Percentiles rank a stretch among this genome's conserved stretches.
Conservation (phyloP, 768 basidiomycete species). For the Symmetrospora coprosmae region DNA sequence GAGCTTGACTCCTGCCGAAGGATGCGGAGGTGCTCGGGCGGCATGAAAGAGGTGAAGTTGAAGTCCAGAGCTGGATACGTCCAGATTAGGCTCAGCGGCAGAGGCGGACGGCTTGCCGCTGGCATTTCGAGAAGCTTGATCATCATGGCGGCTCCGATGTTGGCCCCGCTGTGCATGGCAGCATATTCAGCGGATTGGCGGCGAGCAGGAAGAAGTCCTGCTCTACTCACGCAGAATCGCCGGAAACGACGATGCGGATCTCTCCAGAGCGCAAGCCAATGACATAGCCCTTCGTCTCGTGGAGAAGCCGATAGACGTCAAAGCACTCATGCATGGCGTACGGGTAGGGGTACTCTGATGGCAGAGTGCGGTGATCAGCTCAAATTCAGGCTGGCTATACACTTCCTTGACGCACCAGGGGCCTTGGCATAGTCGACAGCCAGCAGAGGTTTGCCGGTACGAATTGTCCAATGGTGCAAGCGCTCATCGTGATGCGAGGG, state of each 20-base stretch:
- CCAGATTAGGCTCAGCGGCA: slow-evolving; percentile 68
- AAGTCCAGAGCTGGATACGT: slow-evolving; percentile 90
- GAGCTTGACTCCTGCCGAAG: slow-evolving; percentile 77
- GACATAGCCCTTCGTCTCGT: slow-evolving; percentile 60
- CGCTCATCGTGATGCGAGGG: slow-evolving; percentile 95
- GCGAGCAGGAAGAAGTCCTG: too few species aligned
- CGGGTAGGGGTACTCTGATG: slow-evolving; percentile 75
- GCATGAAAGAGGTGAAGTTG: slow-evolving; percentile 70
- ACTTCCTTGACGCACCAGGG: slow-evolving; percentile 49
- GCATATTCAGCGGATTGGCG: neutral
- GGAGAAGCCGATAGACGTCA: slow-evolving; percentile 68
- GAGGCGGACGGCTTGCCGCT: slow-evolving; percentile 44
- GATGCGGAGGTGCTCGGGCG: slow-evolving; percentile 58
- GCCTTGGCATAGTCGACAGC: slow-evolving; percentile 91
- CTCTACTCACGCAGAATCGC: slow-evolving; percentile 96
- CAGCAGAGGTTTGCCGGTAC: slow-evolving; percentile 63
- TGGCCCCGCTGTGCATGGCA: slow-evolving; percentile 54
- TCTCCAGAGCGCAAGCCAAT: slow-evolving; percentile 62
- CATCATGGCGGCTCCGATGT: slow-evolving; percentile 68
- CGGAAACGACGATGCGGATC: slow-evolving; percentile 68
- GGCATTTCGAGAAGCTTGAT: slow-evolving; percentile 63
- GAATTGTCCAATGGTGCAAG: slow-evolving; percentile 66
- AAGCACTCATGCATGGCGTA: slow-evolving; percentile 91
- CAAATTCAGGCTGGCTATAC: neutral
- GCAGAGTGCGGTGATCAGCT: neutral